phyloP scores from a whole-genome alignment of 495 filamentous ascomycete species.

The Neurospora sp. region DNA sequence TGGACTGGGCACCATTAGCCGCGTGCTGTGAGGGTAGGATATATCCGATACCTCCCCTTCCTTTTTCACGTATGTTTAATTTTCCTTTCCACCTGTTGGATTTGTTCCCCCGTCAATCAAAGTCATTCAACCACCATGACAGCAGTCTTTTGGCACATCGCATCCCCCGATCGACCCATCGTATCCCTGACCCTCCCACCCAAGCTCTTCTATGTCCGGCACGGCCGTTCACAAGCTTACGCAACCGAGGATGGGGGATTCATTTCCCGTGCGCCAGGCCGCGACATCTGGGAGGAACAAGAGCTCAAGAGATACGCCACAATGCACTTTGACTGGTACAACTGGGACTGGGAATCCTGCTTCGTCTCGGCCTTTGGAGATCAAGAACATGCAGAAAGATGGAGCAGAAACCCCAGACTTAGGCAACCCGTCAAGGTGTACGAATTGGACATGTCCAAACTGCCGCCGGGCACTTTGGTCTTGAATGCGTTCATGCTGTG shows the following conservation, averaged over 20 bases:
- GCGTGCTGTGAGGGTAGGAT: not conserved
- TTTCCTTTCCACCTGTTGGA: not conserved
- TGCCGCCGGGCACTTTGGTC: not conserved
- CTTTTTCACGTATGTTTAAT: not conserved
- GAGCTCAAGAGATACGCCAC: not conserved
- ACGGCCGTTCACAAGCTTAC: not conserved
- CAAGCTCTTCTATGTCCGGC: not conserved
- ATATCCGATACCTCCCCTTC: not conserved
- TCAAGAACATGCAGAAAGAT: not conserved
- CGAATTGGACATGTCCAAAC: not conserved
- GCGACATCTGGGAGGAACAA: not conserved
- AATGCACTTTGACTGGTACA: not conserved
- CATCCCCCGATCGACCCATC: not conserved
- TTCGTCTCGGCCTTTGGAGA: not conserved
- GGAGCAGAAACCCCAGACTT: not conserved
- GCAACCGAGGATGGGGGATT: not conserved
- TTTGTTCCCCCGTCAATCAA: not conserved
- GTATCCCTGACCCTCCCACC: not conserved
- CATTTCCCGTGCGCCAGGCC: not conserved
- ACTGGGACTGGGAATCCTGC: not conserved
- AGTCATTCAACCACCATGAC: not conserved
- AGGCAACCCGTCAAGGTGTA: not conserved
- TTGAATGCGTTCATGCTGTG: not conserved
- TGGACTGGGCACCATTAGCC: not conserved
- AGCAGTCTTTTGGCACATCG: not conserved